Evolutionary conservation across 1,284 basidiomycete species (phyloP).

Genomic region (Sporisorium iseilematis-ciliati): DNA sequence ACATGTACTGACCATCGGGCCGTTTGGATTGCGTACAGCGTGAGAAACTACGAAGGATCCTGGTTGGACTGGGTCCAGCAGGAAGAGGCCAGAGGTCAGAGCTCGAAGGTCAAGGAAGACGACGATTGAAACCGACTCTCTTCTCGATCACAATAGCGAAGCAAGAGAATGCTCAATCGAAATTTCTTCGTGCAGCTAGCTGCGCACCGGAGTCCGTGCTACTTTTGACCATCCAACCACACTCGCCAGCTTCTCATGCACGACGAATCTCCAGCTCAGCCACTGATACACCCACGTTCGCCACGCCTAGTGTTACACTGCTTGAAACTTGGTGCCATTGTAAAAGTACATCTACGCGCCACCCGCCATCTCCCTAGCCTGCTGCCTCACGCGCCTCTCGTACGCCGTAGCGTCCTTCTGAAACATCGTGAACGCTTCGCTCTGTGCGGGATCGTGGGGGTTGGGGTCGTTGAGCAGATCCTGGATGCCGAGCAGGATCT

Average conservation of each 20-base stretch:
- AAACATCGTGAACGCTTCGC: constrained; percentile 97
- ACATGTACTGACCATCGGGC: constrained; percentile 3
- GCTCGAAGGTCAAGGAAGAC: constrained; percentile 64
- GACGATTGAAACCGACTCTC: constrained; percentile 61
- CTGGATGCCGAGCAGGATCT: constrained; percentile 95
- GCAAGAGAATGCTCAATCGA: too few relatives aligned
- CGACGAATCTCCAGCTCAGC: too few relatives aligned
- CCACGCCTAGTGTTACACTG: too few relatives aligned
- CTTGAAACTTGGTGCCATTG: too few relatives aligned
- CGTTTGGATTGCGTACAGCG: constrained; percentile 71
- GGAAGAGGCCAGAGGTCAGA: constrained; percentile 63
- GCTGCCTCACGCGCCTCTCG: constrained; percentile 57
- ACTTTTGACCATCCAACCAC: too few relatives aligned
- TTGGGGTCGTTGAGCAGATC: constrained; percentile 94
- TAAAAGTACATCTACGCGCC: constrained; percentile 23
- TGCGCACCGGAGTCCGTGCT: too few relatives aligned
- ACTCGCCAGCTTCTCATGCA: too few relatives aligned
- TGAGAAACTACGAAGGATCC: constrained; percentile 88
- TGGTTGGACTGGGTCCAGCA: constrained; percentile 90
- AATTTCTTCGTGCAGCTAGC: too few relatives aligned
- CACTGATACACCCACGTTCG: too few relatives aligned
- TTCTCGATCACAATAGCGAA: too few relatives aligned
- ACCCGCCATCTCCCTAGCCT: constrained; percentile 56
- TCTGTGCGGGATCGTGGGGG: constrained; percentile 93
- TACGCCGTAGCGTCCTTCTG: constrained; percentile 73